Evolutionary conservation across 139 green algal species (phyloP).

Genomic region (Nannochloris sp.): DNA sequence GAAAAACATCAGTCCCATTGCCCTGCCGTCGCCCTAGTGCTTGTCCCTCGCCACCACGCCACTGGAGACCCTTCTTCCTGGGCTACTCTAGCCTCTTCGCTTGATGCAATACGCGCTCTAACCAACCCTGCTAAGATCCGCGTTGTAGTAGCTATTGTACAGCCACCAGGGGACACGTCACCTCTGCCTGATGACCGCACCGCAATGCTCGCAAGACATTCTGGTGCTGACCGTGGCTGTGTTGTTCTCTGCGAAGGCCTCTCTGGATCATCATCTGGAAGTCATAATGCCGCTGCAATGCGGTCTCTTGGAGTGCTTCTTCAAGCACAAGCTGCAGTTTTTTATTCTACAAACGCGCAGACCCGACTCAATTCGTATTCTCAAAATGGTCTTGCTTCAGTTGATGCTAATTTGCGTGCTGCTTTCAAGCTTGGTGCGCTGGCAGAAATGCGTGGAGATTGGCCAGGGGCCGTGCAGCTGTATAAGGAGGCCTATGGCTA

Average conservation of each 20-base stretch:
- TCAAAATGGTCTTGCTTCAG: conserved; percentile 12
- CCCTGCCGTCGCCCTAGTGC: conserved; percentile 38
- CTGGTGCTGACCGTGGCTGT: conserved; percentile 4
- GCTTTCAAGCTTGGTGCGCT: conserved; percentile 50
- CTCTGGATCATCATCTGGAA: no score
- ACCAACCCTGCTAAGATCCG: neutral
- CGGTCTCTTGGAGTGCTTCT: conserved; percentile 26
- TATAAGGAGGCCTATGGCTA: conserved; percentile 37
- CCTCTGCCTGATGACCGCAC: neutral
- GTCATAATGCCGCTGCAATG: conserved; percentile 6
- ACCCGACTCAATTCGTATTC: conserved; percentile 28
- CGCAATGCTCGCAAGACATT: neutral
- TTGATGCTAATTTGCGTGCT: conserved; percentile 35
- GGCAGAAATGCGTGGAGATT: conserved; percentile 36
- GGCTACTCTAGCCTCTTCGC: conserved; percentile 14
- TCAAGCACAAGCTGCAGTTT: conserved; percentile 31
- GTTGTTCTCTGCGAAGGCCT: conserved; percentile 4
- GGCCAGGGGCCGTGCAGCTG: conserved; percentile 24
- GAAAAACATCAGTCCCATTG: conserved; percentile 37
- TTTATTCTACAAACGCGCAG: conserved; percentile 43
- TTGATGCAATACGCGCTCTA: conserved; percentile 34
- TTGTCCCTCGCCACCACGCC: conserved; percentile 27
- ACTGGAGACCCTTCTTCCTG: conserved; percentile 34
- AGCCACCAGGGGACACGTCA: neutral
- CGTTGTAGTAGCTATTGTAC: conserved; percentile 2